Base-by-base conservation (phyloP, 805 yeast genomes). In the Peterozyma toletana region DNA sequence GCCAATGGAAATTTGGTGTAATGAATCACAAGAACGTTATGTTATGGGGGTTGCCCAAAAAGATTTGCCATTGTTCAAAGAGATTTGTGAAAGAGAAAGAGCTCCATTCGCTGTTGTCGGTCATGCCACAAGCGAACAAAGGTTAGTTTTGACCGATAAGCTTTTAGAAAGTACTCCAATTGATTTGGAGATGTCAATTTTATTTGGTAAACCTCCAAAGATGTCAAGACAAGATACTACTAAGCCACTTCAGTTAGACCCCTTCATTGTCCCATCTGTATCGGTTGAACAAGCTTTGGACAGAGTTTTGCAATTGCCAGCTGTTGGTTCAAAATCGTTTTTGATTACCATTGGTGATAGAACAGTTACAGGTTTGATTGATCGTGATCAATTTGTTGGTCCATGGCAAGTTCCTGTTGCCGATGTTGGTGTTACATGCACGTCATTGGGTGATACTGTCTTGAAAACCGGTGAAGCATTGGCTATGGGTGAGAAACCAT, bases 361-460 rank as follows among this genome's bases (percentile, higher is more conserved):
- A 67, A 76, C 95, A n/a, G 93, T 93, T 49, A 91, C 98, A 29
- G 99, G 99, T 44, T 75, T 93, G 54, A 83, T 93, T 49, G 98
- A 95, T 57, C 82, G 99, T 62, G 99, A 93, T 63, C 99, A 93
- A 70, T 82, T 90, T 82, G 98, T 93, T 48, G 99, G 99, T 35
- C 98, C 98, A 59, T 93, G 98, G 98, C 99, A 93, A 72, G 93
- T 86, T 9, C 99, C 99, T 40, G 98, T 93, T 30, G 93, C 98
- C 14, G 98, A 93, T 60, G 97, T 90, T 44, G 98, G 96, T 67
- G 96, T 93, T 43, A 90, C 98, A 18, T 84, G 85, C 47, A 83
- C 97, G 0, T 85, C 96, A 1, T 72, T 88, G 41, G 96, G 96
- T 58, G 84, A 80, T 42, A 70, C 73, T 5, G 61, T 84, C 41